phyloP scores from a whole-genome alignment of 176 grass and related monocot genomes.

The Ampelocalamus luodianensis region DNA sequence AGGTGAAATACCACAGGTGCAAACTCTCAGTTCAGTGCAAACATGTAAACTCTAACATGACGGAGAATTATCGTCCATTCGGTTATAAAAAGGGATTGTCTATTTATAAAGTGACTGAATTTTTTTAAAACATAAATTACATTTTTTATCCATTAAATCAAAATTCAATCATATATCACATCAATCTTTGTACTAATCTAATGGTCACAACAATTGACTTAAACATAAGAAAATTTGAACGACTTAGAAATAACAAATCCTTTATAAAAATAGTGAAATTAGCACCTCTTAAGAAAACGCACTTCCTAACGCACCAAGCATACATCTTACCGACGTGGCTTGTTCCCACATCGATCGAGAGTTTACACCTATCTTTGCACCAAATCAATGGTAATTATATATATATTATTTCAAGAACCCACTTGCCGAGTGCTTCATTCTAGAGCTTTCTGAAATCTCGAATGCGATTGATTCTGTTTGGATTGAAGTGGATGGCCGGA shows the following conservation, averaged over 20 bases:
- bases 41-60: not conserved
- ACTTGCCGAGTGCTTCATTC: not conserved
- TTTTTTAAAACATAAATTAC: no score
- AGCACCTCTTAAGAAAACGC: no score
- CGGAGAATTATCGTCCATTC: not conserved
- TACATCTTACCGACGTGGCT: not conserved
- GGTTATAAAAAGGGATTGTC: no score
- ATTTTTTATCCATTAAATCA: no score
- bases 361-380: not conserved
- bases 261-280: not conserved
- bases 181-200: no score
- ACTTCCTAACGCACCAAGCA: not conserved
- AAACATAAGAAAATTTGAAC: no score
- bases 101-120: no score
- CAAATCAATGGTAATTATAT: not conserved
- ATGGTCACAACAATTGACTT: no score
- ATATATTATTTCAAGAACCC: not conserved
- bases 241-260: no score
- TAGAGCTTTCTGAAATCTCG: conserved; percentile 6
- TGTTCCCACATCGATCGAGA: not conserved
- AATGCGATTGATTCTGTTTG: not conserved
- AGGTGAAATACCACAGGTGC: not conserved
- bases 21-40: not conserved
- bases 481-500: not conserved
- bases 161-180: no score